A percentile compares a stretch with the other conserved stretches of the same genome.
Conservation (phyloP, 2,329 filamentous ascomycete genomes). For the Clonostachys sp. region DNA sequence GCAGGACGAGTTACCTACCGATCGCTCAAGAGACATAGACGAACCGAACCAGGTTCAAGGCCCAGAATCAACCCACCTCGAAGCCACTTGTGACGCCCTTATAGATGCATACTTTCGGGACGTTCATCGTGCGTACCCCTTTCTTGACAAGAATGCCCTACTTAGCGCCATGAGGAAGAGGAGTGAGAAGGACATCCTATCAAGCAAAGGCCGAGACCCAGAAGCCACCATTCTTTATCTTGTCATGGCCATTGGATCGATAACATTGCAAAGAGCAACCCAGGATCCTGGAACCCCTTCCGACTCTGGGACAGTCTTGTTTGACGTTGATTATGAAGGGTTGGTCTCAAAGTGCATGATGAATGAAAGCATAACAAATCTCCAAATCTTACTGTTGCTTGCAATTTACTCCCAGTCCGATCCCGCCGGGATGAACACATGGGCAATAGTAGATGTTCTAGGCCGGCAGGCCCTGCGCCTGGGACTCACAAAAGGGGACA, state of each 20-base stretch:
- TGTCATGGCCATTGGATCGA: slow-evolving; percentile 40
- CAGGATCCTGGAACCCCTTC: slow-evolving; percentile 25
- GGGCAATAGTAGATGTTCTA: slow-evolving; percentile 32
- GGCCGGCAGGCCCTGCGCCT: slow-evolving; percentile 31
- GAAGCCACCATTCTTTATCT: slow-evolving; percentile 32
- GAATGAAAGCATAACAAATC: slow-evolving; percentile 26
- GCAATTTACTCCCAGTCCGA: slow-evolving; percentile 38
- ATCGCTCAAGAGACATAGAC: too few relatives aligned
- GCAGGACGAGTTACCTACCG: too few relatives aligned
- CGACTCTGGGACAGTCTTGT: slow-evolving; percentile 16
- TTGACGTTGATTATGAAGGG: slow-evolving; percentile 29
- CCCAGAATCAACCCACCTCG: too few relatives aligned
- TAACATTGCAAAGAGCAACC: slow-evolving; percentile 34
- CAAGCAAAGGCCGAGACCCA: slow-evolving; percentile 12
- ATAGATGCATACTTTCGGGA: slow-evolving; percentile 39
- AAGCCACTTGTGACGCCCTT: slow-evolving; percentile 4
- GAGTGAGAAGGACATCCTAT: too few relatives aligned
- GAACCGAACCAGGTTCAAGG: too few relatives aligned
- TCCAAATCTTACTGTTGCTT: slow-evolving; percentile 34
- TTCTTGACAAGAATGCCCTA: slow-evolving; percentile 16
- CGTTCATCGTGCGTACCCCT: slow-evolving; percentile 38
- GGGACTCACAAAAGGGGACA: slow-evolving; percentile 24
- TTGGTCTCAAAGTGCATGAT: slow-evolving; percentile 33
- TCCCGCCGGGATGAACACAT: slow-evolving; percentile 28
- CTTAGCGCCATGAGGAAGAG: not conserved